A percentile compares a stretch with the other conserved stretches of the same genome.
Conservation (phyloP, 805 yeast species). For the Hagleromyces aurorensis region DNA sequence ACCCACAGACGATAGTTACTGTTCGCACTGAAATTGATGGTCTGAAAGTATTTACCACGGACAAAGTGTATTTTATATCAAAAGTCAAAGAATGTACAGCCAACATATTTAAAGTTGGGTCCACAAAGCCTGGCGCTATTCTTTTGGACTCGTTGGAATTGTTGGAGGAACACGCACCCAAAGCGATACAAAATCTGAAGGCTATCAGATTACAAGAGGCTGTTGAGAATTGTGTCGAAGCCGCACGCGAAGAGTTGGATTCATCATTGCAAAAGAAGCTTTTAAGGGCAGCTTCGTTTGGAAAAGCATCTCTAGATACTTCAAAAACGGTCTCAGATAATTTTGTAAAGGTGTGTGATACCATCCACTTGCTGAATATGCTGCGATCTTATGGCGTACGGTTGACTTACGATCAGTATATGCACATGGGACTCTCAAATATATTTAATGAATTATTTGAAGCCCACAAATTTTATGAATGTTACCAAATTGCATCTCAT, state of each 20-base stretch:
- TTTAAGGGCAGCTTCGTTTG: constrained; percentile 76
- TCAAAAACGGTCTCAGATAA: constrained; percentile 49
- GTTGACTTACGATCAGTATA: constrained; percentile 51
- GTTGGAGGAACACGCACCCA: constrained; percentile 60
- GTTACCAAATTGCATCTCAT: no score
- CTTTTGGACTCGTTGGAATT: constrained; percentile 70
- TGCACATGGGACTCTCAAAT: constrained; percentile 44
- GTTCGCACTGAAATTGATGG: constrained; percentile 61
- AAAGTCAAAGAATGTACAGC: constrained; percentile 52
- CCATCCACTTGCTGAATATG: constrained; percentile 60
- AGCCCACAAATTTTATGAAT: constrained; percentile 53
- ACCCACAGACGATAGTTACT: constrained; percentile 36
- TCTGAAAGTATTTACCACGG: constrained; percentile 50
- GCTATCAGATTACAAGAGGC: constrained; percentile 50
- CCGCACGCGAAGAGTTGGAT: constrained; percentile 72
- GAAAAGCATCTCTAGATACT: constrained; percentile 51
- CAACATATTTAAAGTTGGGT: constrained; percentile 72
- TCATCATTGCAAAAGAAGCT: constrained; percentile 73
- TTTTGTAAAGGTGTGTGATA: constrained; percentile 56
- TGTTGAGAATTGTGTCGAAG: constrained; percentile 60
- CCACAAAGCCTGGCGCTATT: constrained; percentile 75
- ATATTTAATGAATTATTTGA: constrained; percentile 50
- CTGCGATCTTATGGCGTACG: constrained; percentile 60
- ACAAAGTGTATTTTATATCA: constrained; percentile 51
- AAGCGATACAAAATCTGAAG: constrained; percentile 69